Percentiles rank a stretch among this genome's conserved stretches.
Evolutionary conservation across 805 yeast species (phyloP).

Genomic region (Pichia deserticola): DNA sequence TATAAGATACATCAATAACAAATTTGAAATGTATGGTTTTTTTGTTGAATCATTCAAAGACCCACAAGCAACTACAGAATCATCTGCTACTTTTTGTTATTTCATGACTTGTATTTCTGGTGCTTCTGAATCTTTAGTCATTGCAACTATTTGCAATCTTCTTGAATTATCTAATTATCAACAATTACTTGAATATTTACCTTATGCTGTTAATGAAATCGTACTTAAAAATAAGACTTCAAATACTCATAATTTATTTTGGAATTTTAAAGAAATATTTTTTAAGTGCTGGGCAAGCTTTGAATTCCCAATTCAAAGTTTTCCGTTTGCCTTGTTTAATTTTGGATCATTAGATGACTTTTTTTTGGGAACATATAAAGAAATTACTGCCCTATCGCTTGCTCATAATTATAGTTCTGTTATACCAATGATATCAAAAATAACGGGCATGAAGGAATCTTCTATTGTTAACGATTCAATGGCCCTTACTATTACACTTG

Average conservation of each 20-base stretch:
- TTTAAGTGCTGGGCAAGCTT: slow-evolving; percentile 39
- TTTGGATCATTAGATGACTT: slow-evolving; percentile 28
- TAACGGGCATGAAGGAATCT: slow-evolving; percentile 1
- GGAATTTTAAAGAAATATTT: slow-evolving; percentile 27
- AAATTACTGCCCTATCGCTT: slow-evolving; percentile 34
- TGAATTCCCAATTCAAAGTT: slow-evolving; percentile 23
- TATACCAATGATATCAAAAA: slow-evolving; percentile 13
- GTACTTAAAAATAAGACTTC: slow-evolving; percentile 15
- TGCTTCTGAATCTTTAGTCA: slow-evolving; percentile 26
- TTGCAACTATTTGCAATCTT: slow-evolving; percentile 34
- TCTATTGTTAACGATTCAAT: slow-evolving; percentile 20
- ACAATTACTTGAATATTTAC: slow-evolving; percentile 28
- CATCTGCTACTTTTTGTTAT: slow-evolving; percentile 31
- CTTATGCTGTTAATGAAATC: slow-evolving; percentile 21
- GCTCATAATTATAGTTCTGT: slow-evolving; percentile 19
- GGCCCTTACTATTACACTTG: slow-evolving; percentile 33
- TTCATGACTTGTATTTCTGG: slow-evolving; percentile 30
- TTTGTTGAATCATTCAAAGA: slow-evolving; percentile 25
- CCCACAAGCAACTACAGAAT: slow-evolving; percentile 35
- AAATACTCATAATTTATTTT: slow-evolving; percentile 23
- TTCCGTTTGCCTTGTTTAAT: slow-evolving; percentile 37
- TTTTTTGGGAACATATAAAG: slow-evolving; percentile 26
- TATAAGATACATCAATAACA: slow-evolving; percentile 4
- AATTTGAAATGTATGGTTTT: slow-evolving; percentile 25
- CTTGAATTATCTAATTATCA: slow-evolving; percentile 33